These are phyloP conservation scores for Cercis canadensis DNA, from an alignment of 306 rosid species.

Conservation along the genomic window DNA sequence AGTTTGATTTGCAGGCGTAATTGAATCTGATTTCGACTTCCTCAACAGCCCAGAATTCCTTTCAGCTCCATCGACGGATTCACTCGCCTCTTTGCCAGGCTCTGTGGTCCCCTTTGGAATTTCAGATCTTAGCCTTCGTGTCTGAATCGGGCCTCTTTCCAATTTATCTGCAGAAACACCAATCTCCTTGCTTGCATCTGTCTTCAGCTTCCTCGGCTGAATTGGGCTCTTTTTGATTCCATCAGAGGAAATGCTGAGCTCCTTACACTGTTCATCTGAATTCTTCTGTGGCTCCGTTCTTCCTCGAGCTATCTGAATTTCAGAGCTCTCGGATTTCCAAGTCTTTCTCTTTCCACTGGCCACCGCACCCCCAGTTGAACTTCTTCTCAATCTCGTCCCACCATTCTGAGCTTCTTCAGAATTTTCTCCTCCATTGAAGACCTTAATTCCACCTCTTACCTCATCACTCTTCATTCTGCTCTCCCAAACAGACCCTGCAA, in stretches of 20 bases:
- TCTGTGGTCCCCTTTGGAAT: slow-evolving; percentile 26
- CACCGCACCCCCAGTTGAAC: slow-evolving; percentile 36
- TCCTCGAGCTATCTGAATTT: slow-evolving; percentile 47
- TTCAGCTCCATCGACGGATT: slow-evolving; percentile 42
- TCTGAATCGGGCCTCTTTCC: slow-evolving; percentile 46
- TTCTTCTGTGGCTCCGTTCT: slow-evolving; percentile 47
- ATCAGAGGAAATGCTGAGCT: slow-evolving; percentile 43
- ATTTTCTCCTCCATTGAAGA: slow-evolving; percentile 63
- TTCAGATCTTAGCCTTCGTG: slow-evolving; percentile 58
- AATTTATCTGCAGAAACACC: slow-evolving; percentile 38
- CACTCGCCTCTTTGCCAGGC: slow-evolving; percentile 24
- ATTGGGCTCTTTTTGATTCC: slow-evolving; percentile 57
- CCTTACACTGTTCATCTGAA: slow-evolving; percentile 49
- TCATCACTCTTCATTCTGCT: slow-evolving; percentile 82
- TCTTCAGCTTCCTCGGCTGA: slow-evolving; percentile 53
- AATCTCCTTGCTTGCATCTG: slow-evolving; percentile 45
- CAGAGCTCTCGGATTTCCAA: slow-evolving; percentile 60
- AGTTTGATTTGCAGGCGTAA: slow-evolving; percentile 10
- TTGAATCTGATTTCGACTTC: slow-evolving; percentile 62
- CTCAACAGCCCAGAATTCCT: slow-evolving; percentile 43
- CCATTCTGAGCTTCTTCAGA: slow-evolving; percentile 33
- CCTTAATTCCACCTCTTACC: slow-evolving; percentile 79
- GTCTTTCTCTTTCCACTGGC: slow-evolving; percentile 68
- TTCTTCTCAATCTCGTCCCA: slow-evolving; percentile 48
- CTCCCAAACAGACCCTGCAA: slow-evolving; percentile 89